phyloP scores from a whole-genome alignment of 768 basidiomycete genomes.

The Mycena metata region DNA sequence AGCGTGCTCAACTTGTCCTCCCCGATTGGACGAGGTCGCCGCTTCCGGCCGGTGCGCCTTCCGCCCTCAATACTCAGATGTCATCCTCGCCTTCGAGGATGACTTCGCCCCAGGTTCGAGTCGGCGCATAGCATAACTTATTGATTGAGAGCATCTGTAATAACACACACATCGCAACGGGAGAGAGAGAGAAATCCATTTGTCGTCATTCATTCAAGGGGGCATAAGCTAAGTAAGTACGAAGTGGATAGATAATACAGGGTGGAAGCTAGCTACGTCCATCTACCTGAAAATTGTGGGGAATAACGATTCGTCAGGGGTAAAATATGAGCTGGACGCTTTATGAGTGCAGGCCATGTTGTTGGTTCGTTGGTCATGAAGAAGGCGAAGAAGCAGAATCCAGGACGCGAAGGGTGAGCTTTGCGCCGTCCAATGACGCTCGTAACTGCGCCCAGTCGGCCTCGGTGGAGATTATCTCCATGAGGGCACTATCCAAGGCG shows the following conservation, averaged over 20 bases:
- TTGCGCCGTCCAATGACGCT: conserved; percentile 58
- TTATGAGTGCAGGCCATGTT: not conserved
- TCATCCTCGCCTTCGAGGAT: conserved; percentile 14
- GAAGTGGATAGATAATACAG: conserved; percentile 28
- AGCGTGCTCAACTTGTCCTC: conserved; percentile 58
- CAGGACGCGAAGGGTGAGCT: conserved; percentile 70
- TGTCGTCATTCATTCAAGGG: conserved; percentile 7
- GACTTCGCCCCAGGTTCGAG: conserved; percentile 38
- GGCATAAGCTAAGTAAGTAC: conserved; percentile 5
- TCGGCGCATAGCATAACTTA: conserved; percentile 35
- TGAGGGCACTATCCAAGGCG: conserved; percentile 43
- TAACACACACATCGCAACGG: not conserved
- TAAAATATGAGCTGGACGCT: not conserved
- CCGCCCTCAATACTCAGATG: conserved; percentile 51
- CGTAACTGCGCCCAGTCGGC: conserved; percentile 72
- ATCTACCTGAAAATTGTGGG: conserved; percentile 19
- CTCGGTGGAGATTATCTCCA: conserved; percentile 66
- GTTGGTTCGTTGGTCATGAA: too few species aligned
- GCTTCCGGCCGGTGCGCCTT: conserved; percentile 74
- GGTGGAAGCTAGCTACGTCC: conserved; percentile 17
- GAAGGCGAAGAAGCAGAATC: conserved; percentile 45
- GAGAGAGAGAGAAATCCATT: not conserved
- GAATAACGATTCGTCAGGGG: not conserved
- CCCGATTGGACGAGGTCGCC: conserved; percentile 88
- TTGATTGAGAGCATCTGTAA: not conserved